Base-by-base conservation (phyloP, 306 rosid species). In the Echinosophora koreensis region DNA sequence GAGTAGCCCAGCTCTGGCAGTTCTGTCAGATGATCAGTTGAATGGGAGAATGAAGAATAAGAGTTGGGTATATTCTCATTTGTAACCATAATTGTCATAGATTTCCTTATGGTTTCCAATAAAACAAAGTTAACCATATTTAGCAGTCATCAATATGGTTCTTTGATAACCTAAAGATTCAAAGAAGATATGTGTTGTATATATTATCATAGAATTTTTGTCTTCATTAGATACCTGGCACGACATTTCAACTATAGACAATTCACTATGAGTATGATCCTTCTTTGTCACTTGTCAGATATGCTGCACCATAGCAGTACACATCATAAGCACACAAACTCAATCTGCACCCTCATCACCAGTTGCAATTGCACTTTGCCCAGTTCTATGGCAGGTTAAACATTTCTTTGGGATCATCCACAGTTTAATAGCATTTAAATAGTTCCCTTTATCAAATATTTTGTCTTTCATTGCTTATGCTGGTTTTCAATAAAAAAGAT, bases 301-400 rank as follows among this genome's bases (percentile, higher is more conserved):
- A 90, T 83, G 77, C 92, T 60, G 96, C 89, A 30, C 91, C 92
- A 4, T 92, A 88, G 85, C 92, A 90, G 81, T 88, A 90, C 75
- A 90, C 32, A 30, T 90, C 79, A 90, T 90, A 92, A 90, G 92
- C 88, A 86, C 91, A 6, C 92, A 90, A 77, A 90, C 96, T 50
- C 96, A 88, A 65, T 90, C 96, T 42, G 92, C 91, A 57, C 96
- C 39, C 39, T 35, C 39, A 35, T 6, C 39, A 35, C 39, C 39
- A 35, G 39, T 35, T 35, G 39, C 39, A 35, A 35, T 5, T 35
- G 39, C 39, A 35, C 6, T 4, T 35, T 35, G 6, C 39, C 39
- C 6, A 4, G 39, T 35, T 5, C 39, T 4, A 4, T 35, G 39
- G 39, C 39, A 35, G 39, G 39, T 35, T 35, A 4, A 35, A 35